Conservation (phyloP, 306 rosid genomes). For the Chamaecrista fasciculata region DNA sequence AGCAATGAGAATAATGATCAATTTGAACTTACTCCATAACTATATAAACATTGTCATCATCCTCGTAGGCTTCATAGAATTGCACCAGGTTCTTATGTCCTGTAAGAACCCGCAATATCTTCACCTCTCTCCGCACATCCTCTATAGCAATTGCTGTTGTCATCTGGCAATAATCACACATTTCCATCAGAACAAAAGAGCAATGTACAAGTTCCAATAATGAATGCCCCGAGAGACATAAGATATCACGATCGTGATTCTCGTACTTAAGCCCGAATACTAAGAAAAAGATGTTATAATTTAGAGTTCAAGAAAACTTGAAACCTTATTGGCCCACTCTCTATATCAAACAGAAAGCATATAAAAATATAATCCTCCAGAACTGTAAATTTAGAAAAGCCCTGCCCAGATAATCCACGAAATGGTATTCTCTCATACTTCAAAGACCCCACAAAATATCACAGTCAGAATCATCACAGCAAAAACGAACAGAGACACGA, state of each 20-base stretch:
- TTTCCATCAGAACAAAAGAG: constrained; percentile 30
- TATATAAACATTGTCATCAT: constrained; percentile 66
- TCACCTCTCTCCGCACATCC: constrained; percentile 88
- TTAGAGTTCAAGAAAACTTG: constrained; percentile 5
- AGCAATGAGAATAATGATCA: neutral
- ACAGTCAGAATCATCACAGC: neutral
- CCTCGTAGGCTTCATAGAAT: constrained; percentile 83
- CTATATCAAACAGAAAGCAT: constrained; percentile 27
- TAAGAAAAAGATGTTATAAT: constrained; percentile 20
- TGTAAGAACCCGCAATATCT: constrained; percentile 68
- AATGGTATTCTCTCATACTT: neutral
- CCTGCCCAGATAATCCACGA: neutral
- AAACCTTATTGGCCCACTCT: constrained; percentile 5
- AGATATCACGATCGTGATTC: constrained; percentile 1
- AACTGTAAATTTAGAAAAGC: neutral
- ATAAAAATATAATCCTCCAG: constrained; percentile 18
- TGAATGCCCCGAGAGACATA: constrained; percentile 20
- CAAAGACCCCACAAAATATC: neutral
- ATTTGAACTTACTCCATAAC: constrained; percentile 82
- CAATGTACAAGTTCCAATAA: constrained; percentile 15
- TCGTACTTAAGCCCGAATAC: neutral
- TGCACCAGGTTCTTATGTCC: constrained; percentile 84
- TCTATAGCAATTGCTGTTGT: constrained; percentile 81
- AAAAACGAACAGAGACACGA: neutral
- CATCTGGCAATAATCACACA: constrained; percentile 58